Evolutionary conservation across 2,329 filamentous ascomycete genomes (phyloP).

Genomic region (Scytalidium lignicola): DNA sequence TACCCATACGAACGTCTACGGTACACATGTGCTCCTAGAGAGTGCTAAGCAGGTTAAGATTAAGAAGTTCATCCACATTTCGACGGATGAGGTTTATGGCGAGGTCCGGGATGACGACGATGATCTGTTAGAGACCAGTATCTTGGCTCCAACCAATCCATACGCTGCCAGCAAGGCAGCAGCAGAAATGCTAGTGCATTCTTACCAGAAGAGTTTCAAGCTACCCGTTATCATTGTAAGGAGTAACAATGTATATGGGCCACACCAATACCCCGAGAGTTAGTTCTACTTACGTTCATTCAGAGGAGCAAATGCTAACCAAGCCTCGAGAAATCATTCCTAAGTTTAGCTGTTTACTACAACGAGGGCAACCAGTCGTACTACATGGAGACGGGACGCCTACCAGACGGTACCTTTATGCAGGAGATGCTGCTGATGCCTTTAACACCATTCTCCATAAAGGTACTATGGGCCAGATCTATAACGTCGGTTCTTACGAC

Average conservation of each 20-base stretch:
- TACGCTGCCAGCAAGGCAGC: conserved; percentile 78
- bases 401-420: conserved; percentile 71
- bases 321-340: conserved; percentile 66
- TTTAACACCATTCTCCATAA: conserved; percentile 81
- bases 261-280: conserved; percentile 82
- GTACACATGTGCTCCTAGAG: conserved; percentile 78
- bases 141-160: conserved; percentile 74
- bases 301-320: conserved; percentile 7
- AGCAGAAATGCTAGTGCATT: conserved; percentile 80
- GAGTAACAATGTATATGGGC: conserved; percentile 82
- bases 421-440: conserved; percentile 73
- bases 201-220: conserved; percentile 80
- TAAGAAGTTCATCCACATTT: conserved; percentile 73
- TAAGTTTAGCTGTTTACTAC: conserved; percentile 71
- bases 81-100: conserved; percentile 81
- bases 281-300: conserved; percentile 29
- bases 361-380: conserved; percentile 60
- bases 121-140: conserved; percentile 67
- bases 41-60: conserved; percentile 67
- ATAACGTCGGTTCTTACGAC: conserved; percentile 76
- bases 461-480: conserved; percentile 68
- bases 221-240: conserved; percentile 74
- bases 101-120: conserved; percentile 69
- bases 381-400: conserved; percentile 74
- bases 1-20: conserved; percentile 76